Percentiles rank a stretch among this genome's conserved stretches.
These are phyloP conservation scores for Clausena lansium DNA, from an alignment of 345 rosid species.

Conservation along the genomic window DNA sequence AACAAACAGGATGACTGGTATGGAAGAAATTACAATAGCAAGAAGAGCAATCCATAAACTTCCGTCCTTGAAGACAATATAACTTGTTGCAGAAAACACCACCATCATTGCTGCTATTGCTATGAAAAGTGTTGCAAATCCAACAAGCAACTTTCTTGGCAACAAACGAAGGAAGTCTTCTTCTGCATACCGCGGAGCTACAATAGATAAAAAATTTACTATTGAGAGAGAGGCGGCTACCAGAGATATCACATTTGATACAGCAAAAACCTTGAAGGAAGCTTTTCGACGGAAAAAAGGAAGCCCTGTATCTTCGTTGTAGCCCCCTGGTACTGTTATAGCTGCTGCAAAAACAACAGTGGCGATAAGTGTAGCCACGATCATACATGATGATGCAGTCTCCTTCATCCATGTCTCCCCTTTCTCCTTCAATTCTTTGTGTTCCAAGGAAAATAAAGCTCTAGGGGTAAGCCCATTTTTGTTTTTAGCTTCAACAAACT, in stretches of 20 bases:
- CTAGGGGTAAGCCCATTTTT: background rate
- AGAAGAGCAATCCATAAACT: background rate
- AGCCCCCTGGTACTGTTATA: constrained; percentile 14
- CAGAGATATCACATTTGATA: background rate
- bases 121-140: background rate
- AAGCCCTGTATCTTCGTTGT: background rate
- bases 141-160: background rate
- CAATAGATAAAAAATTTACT: constrained; percentile 2
- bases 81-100: background rate
- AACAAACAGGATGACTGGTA: background rate
- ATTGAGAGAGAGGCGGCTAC: background rate
- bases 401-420: constrained; percentile 4
- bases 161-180: background rate
- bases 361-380: constrained; percentile 11
- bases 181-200: background rate
- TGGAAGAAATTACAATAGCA: background rate
- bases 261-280: constrained; percentile 3
- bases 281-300: background rate
- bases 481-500: background rate
- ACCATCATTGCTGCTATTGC: constrained; percentile 20
- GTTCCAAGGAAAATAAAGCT: constrained; percentile 1
- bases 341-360: constrained; percentile 10
- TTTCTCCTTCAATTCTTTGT: background rate
- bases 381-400: background rate
- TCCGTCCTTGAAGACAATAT: background rate